Percentiles rank a stretch among this genome's conserved stretches.
Conservation (phyloP, 2,329 filamentous ascomycete species). For the Beauveria sp. region DNA sequence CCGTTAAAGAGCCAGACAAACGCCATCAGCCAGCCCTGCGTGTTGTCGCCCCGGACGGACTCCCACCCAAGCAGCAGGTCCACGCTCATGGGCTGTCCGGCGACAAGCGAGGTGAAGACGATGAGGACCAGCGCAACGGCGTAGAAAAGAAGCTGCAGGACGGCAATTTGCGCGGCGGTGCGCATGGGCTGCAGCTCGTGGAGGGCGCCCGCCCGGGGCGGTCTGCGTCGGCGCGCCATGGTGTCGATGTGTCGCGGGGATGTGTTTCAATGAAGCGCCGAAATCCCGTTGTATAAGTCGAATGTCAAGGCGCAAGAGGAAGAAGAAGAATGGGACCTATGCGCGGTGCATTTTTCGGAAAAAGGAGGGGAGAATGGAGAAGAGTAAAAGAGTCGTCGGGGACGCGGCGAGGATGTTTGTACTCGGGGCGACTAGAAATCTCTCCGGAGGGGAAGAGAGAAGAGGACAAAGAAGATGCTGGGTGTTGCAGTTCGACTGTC, state of each 20-base stretch:
- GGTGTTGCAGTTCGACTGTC: neutral
- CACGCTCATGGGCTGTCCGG: constrained; percentile 45
- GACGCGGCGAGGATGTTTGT: neutral
- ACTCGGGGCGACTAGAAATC: neutral
- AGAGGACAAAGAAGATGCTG: too few species aligned
- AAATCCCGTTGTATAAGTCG: neutral
- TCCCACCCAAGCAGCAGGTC: constrained; percentile 53
- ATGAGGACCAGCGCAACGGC: constrained; percentile 42
- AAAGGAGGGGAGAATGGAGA: neutral
- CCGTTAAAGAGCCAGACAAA: constrained; percentile 52
- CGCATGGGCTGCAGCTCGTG: constrained; percentile 53
- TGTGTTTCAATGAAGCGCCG: neutral
- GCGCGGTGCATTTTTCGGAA: neutral
- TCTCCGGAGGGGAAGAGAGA: too few species aligned
- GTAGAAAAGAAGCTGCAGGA: constrained; percentile 51
- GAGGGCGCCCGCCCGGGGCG: constrained; percentile 52
- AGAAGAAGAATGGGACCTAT: neutral
- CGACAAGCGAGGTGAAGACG: constrained; percentile 51
- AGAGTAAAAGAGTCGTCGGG: neutral
- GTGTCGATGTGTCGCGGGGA: neutral
- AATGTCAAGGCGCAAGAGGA: neutral
- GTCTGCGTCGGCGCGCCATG: constrained; percentile 51
- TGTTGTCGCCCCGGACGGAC: constrained; percentile 52
- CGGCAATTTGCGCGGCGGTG: constrained; percentile 51
- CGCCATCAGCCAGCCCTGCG: constrained; percentile 52